phyloP scores from a whole-genome alignment of 2,329 filamentous ascomycete genomes.

The Cadophora malorum region DNA sequence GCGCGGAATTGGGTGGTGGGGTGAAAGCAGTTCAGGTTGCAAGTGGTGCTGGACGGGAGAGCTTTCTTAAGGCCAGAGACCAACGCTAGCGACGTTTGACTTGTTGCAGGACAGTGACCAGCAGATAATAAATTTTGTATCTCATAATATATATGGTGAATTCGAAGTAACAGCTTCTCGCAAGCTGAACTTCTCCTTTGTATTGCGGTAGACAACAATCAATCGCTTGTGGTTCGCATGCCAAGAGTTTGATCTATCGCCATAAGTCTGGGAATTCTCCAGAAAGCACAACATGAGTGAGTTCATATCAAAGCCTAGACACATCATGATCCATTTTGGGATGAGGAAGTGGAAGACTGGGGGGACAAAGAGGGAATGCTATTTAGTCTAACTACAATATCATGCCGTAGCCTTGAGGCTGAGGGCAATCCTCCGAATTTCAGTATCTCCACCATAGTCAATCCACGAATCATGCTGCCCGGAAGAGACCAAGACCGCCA shows the following conservation, averaged over 20 bases:
- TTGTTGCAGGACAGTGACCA: conserved; percentile 6
- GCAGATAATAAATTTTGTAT: background rate
- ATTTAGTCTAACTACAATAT: conserved; percentile 47
- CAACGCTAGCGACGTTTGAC: background rate
- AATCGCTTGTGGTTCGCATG: background rate
- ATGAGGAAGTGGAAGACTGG: background rate
- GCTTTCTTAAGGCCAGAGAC: background rate
- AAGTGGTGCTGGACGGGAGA: conserved; percentile 6
- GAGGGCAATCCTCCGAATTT: conserved; percentile 36
- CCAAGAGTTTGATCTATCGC: background rate
- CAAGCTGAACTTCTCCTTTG: background rate
- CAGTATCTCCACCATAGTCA: conserved; percentile 40
- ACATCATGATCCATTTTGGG: background rate
- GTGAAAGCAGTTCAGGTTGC: background rate
- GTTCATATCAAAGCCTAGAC: background rate
- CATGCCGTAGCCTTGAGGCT: conserved; percentile 38
- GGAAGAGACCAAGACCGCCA: conserved; percentile 34
- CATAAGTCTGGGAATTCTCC: background rate
- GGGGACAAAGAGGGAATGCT: conserved; percentile 44
- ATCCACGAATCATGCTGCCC: conserved; percentile 37
- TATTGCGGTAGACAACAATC: background rate
- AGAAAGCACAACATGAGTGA: background rate
- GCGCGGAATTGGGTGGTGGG: conserved; percentile 18
- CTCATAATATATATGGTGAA: background rate
- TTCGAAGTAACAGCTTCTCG: background rate